phyloP scores from a whole-genome alignment of 1,284 basidiomycete species.

The Rhodotorula sp. region DNA sequence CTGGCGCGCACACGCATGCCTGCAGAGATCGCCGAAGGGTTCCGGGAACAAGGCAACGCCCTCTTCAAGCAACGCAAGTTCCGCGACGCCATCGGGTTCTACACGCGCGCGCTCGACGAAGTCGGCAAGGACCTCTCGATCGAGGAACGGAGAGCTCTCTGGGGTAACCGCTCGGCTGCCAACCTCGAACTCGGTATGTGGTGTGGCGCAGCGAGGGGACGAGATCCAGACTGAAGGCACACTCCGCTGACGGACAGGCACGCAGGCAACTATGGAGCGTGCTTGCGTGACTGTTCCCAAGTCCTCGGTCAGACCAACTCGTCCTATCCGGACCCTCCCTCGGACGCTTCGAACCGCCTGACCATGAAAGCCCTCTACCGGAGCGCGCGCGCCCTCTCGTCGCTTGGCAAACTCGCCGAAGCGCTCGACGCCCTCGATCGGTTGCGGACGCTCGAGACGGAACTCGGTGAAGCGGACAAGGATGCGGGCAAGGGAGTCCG shows the following conservation, averaged over 20 bases:
- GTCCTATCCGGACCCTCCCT: conserved; percentile 34
- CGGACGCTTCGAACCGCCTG: conserved; percentile 40
- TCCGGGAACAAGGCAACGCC: conserved; percentile 93
- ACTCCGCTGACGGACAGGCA: background rate
- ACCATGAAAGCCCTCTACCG: conserved; percentile 81
- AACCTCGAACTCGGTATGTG: conserved; percentile 75
- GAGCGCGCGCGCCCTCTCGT: conserved; percentile 69
- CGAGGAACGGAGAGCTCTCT: conserved; percentile 59
- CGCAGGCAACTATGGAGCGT: conserved; percentile 79
- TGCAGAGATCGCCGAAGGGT: conserved; percentile 82
- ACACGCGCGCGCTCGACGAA: conserved; percentile 83
- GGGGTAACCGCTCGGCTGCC: conserved; percentile 87
- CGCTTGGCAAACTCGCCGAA: conserved; percentile 71
- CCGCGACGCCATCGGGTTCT: conserved; percentile 84
- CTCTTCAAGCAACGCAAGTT: conserved; percentile 84
- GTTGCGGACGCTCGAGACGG: conserved; percentile 50
- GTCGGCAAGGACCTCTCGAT: conserved; percentile 58
- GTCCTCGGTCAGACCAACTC: conserved; percentile 57
- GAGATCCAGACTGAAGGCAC: conserved; percentile 9
- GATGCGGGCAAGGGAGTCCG: conserved; percentile 51
- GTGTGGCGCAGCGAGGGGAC: no score
- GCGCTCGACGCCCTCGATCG: conserved; percentile 73
- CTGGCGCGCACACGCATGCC: background rate
- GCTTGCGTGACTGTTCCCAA: conserved; percentile 75
- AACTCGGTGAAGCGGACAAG: conserved; percentile 12